These are phyloP conservation scores for Anethum foeniculum DNA, from an alignment of 140 eudicot genomes.

Conservation along the genomic window DNA sequence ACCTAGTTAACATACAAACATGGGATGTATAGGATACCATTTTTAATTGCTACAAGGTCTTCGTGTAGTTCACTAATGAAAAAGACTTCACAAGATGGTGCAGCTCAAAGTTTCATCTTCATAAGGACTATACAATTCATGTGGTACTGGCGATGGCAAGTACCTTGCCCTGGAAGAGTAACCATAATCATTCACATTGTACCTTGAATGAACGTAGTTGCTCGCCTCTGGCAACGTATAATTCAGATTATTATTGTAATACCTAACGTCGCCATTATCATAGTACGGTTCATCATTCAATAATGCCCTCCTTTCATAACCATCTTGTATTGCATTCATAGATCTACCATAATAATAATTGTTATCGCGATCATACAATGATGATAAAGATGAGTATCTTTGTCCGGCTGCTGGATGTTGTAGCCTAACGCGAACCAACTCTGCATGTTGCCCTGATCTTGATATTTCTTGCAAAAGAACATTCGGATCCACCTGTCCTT, in stretches of 20 bases:
- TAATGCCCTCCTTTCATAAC: neutral
- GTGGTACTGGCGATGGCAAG: neutral
- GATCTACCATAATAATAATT: neutral
- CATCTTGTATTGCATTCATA: neutral
- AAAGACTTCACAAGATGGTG: neutral
- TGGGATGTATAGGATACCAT: no score
- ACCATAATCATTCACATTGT: neutral
- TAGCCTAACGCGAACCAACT: slow-evolving; percentile 4
- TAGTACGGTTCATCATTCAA: neutral
- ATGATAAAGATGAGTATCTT: neutral
- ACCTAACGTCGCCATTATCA: neutral
- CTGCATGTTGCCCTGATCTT: slow-evolving; percentile 4
- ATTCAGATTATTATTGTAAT: neutral
- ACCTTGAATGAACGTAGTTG: neutral
- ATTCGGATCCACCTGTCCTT: slow-evolving; percentile 4
- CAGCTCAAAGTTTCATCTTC: neutral
- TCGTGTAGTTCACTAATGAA: neutral
- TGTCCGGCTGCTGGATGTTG: neutral
- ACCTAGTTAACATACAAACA: no score
- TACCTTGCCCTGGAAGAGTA: neutral
- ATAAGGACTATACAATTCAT: neutral
- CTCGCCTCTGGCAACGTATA: neutral
- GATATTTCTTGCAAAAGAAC: neutral
- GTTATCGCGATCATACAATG: neutral
- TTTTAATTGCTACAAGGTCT: no score